Base-by-base conservation (phyloP, 2,329 filamentous ascomycete species). In the Arthrobotrys sphaeroides region DNA sequence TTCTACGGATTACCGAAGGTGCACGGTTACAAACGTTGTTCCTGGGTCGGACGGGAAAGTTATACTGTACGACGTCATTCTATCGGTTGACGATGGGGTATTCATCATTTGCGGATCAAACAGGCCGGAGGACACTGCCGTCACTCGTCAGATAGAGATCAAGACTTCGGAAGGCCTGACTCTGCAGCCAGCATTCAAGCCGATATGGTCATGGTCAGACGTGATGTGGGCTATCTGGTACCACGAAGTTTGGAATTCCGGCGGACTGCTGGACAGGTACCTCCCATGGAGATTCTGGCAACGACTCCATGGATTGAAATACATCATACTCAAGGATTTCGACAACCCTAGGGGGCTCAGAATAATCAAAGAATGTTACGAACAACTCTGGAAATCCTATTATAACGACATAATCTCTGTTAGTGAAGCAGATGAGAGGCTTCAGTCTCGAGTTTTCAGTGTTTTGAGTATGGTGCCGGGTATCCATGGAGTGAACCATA, bases 241-340 rank as follows among this genome's bases (percentile, higher is more conserved):
- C 16, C 4, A 7, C 13, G n/a, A 20, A 13, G 47, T 20, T 33
- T 36, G n/a, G n/a, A n/a, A n/a, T 12, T 28, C 28, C 47, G 13
- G 3, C 5, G 7, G n/a, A 13, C 5, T n/a, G 36, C 5, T 40
- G n/a, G n/a, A n/a, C 36, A 40, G 1, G n/a, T 5, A 12, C 12
- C 10, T 16, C 5, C 12, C 1, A 40, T 4, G 12, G 12, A 40
- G 16, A n/a, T 10, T 4, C n/a, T n/a, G n/a, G 10, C 47, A 13
- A 7, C 24, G 7, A 33, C 26, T 51, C 20, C 16, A 31, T 1
- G 31, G 57, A 1, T 28, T 69, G 20, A 33, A n/a, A 12, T 43
- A 31, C 20, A 69, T 69, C 20, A 40, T n/a, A 22, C 7, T 69
- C n/a, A 38, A 26, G 7, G 59, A 53, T 40, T 18, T 69, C 9